phyloP scores from a whole-genome alignment of 2,329 filamentous ascomycete genomes.

The Verticillium isaacii region DNA sequence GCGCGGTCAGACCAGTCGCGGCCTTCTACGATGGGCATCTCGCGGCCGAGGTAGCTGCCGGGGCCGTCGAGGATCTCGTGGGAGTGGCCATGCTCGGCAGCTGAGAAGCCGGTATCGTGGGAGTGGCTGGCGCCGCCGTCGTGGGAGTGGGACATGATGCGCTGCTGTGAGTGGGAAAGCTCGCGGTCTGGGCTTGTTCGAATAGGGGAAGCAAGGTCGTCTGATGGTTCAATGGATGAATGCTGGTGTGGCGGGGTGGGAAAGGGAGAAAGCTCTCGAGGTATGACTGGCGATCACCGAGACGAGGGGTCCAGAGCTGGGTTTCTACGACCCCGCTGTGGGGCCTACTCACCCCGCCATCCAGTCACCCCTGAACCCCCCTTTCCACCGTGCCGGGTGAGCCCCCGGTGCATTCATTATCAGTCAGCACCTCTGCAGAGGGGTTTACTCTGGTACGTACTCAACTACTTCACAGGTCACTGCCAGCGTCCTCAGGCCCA shows the following conservation, averaged over 20 bases:
- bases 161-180: neutral
- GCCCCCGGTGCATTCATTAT: neutral
- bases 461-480: too few species aligned
- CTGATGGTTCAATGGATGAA: neutral
- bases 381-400: neutral
- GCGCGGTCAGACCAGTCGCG: constrained; percentile 83
- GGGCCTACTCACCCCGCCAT: neutral
- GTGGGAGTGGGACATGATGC: constrained; percentile 43
- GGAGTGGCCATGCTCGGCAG: constrained; percentile 81
- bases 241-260: neutral
- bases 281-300: neutral
- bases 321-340: neutral
- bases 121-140: constrained; percentile 42
- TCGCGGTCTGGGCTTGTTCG: neutral
- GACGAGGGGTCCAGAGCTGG: neutral
- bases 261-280: neutral
- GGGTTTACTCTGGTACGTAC: too few species aligned
- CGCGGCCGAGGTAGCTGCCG: constrained; percentile 81
- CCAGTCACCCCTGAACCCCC: neutral
- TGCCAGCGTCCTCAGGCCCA: too few species aligned
- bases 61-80: constrained; percentile 95
- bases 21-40: constrained; percentile 90
- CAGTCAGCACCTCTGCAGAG: neutral
- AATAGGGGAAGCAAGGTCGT: neutral
- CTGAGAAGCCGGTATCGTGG: constrained; percentile 48